phyloP scores from a whole-genome alignment of 352 stramenopile genomes.

The Globisporangium cederbergense region DNA sequence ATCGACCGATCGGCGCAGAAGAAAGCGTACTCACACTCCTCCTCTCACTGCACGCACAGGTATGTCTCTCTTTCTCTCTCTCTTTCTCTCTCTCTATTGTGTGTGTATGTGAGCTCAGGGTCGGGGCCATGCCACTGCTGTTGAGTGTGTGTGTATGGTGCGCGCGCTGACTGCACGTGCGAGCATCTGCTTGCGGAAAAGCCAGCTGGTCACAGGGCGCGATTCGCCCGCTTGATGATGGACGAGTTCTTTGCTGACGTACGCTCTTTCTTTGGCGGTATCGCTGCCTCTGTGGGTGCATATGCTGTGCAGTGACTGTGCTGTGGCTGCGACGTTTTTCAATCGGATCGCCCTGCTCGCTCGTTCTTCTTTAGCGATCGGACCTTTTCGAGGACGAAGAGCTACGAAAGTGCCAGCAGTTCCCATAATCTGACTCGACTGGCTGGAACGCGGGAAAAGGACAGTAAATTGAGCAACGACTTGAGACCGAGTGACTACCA shows the following conservation, averaged over 20 bases:
- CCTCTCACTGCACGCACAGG: neutral
- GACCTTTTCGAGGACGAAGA: conserved; percentile 7
- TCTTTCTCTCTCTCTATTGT: too few species aligned
- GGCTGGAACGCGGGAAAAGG: neutral
- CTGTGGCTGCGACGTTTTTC: conserved; percentile 5
- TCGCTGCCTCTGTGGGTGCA: neutral
- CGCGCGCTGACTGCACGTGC: neutral
- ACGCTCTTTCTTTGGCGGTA: neutral
- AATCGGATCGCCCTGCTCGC: neutral
- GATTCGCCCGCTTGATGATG: neutral
- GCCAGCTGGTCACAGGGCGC: neutral
- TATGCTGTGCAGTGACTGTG: neutral
- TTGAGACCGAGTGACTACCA: conserved; percentile 5
- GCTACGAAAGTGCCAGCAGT: neutral
- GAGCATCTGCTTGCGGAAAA: conserved; percentile 7
- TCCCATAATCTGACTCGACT: conserved; percentile 8
- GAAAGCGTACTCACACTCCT: conserved; percentile 4
- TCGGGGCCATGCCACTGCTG: neutral
- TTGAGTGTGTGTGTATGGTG: neutral
- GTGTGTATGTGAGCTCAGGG: too few species aligned
- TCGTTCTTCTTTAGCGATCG: neutral
- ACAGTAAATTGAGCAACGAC: neutral
- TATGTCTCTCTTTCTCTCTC: too few species aligned
- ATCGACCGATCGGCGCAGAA: neutral
- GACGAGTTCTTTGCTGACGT: neutral